phyloP scores from a whole-genome alignment of 2,329 filamentous ascomycete genomes.

The Hypoxylon sp. region DNA sequence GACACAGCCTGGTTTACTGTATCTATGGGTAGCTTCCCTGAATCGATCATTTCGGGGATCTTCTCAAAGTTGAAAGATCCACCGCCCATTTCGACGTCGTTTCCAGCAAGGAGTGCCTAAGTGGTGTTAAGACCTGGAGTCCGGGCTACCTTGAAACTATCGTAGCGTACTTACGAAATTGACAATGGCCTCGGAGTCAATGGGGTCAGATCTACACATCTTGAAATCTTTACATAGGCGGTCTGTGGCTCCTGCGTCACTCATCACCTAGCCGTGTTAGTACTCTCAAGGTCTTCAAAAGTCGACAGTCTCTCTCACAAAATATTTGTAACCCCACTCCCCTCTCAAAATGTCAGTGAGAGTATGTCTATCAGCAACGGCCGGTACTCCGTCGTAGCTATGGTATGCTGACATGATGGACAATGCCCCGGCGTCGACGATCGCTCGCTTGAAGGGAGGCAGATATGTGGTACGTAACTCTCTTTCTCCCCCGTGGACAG shows the following conservation, averaged over 20 bases:
- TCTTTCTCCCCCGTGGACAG: conserved; percentile 67
- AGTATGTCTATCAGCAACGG: conserved; percentile 74
- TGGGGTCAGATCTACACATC: conserved; percentile 71
- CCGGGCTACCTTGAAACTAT: not conserved
- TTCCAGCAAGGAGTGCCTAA: conserved; percentile 75
- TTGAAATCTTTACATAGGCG: conserved; percentile 75
- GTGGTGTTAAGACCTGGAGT: not conserved
- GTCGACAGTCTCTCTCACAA: conserved; percentile 58
- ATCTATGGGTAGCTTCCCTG: conserved; percentile 71
- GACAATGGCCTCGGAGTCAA: conserved; percentile 76
- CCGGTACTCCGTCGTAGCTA: conserved; percentile 79
- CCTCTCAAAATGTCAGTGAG: conserved; percentile 77
- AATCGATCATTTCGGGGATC: conserved; percentile 75
- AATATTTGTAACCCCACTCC: conserved; percentile 82
- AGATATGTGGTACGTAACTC: conserved; percentile 70
- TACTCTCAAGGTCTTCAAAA: conserved; percentile 33
- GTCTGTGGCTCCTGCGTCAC: conserved; percentile 79
- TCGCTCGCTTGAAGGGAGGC: conserved; percentile 76
- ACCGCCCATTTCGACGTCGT: conserved; percentile 83
- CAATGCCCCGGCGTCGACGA: conserved; percentile 77
- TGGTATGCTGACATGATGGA: conserved; percentile 83
- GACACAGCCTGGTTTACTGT: conserved; percentile 77
- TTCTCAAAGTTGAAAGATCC: conserved; percentile 78
- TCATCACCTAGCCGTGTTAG: conserved; percentile 60
- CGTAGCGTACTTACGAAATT: conserved; percentile 60